Percentiles rank a stretch among this genome's conserved stretches.
phyloP scores from a whole-genome alignment of 495 filamentous ascomycete species.

The Podospora appendiculata region DNA sequence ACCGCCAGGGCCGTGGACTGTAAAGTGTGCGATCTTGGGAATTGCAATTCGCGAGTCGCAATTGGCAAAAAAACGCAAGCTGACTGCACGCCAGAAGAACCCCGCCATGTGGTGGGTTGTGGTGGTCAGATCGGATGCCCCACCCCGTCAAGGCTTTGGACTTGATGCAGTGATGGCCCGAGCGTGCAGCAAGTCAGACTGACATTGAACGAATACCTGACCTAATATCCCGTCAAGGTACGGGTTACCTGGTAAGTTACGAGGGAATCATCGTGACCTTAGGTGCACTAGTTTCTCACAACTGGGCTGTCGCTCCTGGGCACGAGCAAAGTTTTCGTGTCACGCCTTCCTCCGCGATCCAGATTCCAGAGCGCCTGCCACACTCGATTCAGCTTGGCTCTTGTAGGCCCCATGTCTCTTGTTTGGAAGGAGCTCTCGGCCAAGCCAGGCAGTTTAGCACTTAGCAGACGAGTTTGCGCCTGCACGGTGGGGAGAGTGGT shows the following conservation, averaged over 20 bases:
- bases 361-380: not conserved
- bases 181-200: too few species aligned
- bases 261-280: not conserved
- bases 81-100: too few species aligned
- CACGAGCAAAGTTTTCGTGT: conserved; percentile 2
- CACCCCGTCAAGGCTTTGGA: too few species aligned
- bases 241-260: too few species aligned
- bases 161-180: too few species aligned
- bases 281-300: not conserved
- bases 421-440: not conserved
- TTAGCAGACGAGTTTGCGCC: not conserved
- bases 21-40: too few species aligned
- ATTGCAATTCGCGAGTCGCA: too few species aligned
- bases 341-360: not conserved
- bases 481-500: conserved; percentile 3
- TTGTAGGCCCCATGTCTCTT: not conserved
- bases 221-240: not conserved
- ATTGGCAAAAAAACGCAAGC: too few species aligned
- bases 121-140: too few species aligned
- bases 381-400: not conserved
- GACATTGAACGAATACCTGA: not conserved
- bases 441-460: too few species aligned
- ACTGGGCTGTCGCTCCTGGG: not conserved
- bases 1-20: too few species aligned
- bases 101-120: too few species aligned